These are phyloP conservation scores for Aspergillus versicolor DNA, from an alignment of 2,329 filamentous ascomycete genomes.

Conservation along the genomic window DNA sequence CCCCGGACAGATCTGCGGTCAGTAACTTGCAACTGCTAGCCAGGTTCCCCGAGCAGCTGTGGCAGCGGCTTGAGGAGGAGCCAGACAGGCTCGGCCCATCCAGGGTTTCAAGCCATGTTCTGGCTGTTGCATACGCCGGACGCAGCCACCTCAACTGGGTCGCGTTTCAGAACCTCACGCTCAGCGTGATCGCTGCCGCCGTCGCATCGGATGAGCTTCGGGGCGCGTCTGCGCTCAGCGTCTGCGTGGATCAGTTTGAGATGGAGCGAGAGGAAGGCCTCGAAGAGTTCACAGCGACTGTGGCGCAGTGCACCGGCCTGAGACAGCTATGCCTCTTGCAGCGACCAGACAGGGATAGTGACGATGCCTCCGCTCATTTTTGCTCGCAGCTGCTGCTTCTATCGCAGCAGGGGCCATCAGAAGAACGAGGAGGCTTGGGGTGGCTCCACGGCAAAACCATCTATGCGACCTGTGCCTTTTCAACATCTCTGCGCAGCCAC, in stretches of 20 bases:
- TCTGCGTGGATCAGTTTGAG: conserved; percentile 12
- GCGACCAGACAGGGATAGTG: conserved; percentile 9
- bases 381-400: conserved; percentile 7
- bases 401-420: background rate
- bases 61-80: conserved; percentile 15
- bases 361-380: conserved; percentile 11
- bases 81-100: conserved; percentile 15
- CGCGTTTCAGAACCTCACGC: conserved; percentile 13
- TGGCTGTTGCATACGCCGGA: conserved; percentile 15
- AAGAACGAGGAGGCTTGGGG: background rate
- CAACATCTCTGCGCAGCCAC: conserved; percentile 8
- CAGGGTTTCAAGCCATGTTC: conserved; percentile 10
- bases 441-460: conserved; percentile 13
- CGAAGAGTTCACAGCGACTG: conserved; percentile 6
- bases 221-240: conserved; percentile 16
- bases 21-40: conserved; percentile 9
- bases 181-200: conserved; percentile 13
- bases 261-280: conserved; percentile 2
- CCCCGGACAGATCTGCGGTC: conserved; percentile 5
- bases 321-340: conserved; percentile 16
- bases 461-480: conserved; percentile 15
- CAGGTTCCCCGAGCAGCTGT: conserved; percentile 11
- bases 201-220: conserved; percentile 15
- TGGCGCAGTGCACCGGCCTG: conserved; percentile 10
- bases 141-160: conserved; percentile 18